A percentile compares a stretch with the other conserved stretches of the same genome.
phyloP scores from a whole-genome alignment of 345 rosid species.

The Anacardium occidentale region DNA sequence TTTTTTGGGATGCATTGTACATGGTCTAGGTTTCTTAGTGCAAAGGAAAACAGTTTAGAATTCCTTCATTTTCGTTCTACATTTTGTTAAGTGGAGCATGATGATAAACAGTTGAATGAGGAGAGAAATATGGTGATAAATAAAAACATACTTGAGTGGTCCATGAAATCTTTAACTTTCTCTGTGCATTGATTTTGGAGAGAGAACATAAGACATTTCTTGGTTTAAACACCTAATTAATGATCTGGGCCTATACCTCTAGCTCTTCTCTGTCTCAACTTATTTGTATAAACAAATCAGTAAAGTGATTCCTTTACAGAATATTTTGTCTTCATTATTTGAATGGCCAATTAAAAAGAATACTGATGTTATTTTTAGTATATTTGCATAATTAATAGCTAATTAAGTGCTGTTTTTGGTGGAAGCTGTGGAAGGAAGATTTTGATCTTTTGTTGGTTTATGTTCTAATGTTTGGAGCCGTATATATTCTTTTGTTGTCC shows the following conservation, averaged over 20 bases:
- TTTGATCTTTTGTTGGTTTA: conserved; percentile 1
- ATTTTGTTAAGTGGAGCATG: too few species aligned
- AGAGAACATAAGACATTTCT: not conserved
- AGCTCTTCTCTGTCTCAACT: not conserved
- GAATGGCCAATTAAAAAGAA: not conserved
- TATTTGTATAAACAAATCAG: not conserved
- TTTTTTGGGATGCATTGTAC: too few species aligned
- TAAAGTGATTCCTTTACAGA: not conserved
- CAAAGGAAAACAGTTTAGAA: too few species aligned
- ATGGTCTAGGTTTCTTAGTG: not conserved
- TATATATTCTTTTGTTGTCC: conserved; percentile 22
- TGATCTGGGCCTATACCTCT: not conserved
- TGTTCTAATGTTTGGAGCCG: not conserved
- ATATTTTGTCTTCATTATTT: not conserved
- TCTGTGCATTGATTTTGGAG: not conserved
- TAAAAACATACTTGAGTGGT: not conserved
- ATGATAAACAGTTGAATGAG: too few species aligned
- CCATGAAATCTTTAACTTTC: not conserved
- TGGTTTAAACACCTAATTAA: not conserved
- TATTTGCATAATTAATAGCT: not conserved
- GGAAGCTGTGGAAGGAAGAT: conserved; percentile 2
- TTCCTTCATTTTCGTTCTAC: too few species aligned
- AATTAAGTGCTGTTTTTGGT: not conserved
- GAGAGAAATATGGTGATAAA: not conserved
- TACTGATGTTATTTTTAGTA: not conserved